Percentiles rank a stretch among this genome's conserved stretches.
These are phyloP conservation scores for Deuterostichococcus epilithicus DNA, from an alignment of 139 green algal species.

Conservation along the genomic window DNA sequence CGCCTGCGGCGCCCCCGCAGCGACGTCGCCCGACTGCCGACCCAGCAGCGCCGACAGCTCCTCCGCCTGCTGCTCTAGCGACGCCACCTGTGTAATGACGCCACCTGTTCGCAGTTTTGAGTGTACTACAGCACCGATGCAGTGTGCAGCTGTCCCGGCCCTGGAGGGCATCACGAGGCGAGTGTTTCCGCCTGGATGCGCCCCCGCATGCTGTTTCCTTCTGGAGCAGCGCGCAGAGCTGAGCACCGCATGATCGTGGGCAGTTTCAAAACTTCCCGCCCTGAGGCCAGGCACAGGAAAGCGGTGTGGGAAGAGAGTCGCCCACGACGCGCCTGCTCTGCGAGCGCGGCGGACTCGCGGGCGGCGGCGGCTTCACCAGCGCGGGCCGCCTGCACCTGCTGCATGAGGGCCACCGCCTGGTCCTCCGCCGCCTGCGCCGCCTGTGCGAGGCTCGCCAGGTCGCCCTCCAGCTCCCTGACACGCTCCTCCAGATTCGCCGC, in stretches of 20 bases:
- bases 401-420: not conserved
- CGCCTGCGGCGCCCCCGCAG: not conserved
- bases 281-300: too few relatives aligned
- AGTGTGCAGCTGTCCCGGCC: too few relatives aligned
- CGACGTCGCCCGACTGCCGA: not conserved
- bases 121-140: too few relatives aligned
- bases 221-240: too few relatives aligned
- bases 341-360: not conserved
- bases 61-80: not conserved
- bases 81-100: not conserved
- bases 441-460: not conserved
- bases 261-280: too few relatives aligned
- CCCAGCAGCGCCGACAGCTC: not conserved
- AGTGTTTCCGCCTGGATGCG: too few relatives aligned
- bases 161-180: too few relatives aligned
- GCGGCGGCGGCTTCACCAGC: not conserved
- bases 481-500: not conserved
- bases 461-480: not conserved
- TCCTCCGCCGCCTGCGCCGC: not conserved
- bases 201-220: too few relatives aligned
- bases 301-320: too few relatives aligned
- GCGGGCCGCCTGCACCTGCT: not conserved
- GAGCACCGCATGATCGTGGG: too few relatives aligned
- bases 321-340: not conserved
- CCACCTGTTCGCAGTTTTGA: not conserved